Base-by-base conservation (phyloP, 352 stramenopile genomes). In the Phytophthora pisi region DNA sequence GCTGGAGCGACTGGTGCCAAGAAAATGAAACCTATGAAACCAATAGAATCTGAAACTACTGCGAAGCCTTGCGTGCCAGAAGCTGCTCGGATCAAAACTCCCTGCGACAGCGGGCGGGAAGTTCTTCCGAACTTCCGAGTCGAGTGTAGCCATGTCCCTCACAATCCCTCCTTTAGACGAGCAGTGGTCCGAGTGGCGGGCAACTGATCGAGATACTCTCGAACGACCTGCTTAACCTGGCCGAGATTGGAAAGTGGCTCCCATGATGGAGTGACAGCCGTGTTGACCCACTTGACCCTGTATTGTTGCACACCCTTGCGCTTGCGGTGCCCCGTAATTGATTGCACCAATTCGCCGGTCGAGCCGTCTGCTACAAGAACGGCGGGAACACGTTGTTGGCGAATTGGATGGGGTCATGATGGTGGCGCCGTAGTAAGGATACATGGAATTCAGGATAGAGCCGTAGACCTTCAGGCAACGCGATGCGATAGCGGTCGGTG, bases 351-450 rank as follows among this genome's bases (percentile, higher is more conserved):
- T 4, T 60, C 10, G 5, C 59, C 59, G 8, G 24, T 57, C 2
- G 50, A 60, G 13, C 51, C 59, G 31, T 60, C 59, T 1, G 59
- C 51, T 9, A 66, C 38, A 18, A 54, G 38, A 3, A 66, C 47
- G 5, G 51, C 36, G 6, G 50, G 36, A 26, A 66, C 49, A 2
- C 51, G 59, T 50, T 57, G 30, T 18, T 5, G 13, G 4, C 47
- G 57, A 31, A 7, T 45, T 4, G 7, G 10, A 18, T 46, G 36
- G 50, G n/a, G 54, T 18, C 34, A 10, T 2, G 24, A 9, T 60
- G 51, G 42, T 36, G 42, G 18, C 54, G 16, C 10, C 50, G 59
- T 10, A 51, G 43, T 31, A 60, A 36, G 31, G 38, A 45, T 20
- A 45, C 38, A 15, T 45, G 38, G 16, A 20, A 45, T 45, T 45